phyloP scores from a whole-genome alignment of 2,329 filamentous ascomycete genomes.

The Colletotrichum liriopes region DNA sequence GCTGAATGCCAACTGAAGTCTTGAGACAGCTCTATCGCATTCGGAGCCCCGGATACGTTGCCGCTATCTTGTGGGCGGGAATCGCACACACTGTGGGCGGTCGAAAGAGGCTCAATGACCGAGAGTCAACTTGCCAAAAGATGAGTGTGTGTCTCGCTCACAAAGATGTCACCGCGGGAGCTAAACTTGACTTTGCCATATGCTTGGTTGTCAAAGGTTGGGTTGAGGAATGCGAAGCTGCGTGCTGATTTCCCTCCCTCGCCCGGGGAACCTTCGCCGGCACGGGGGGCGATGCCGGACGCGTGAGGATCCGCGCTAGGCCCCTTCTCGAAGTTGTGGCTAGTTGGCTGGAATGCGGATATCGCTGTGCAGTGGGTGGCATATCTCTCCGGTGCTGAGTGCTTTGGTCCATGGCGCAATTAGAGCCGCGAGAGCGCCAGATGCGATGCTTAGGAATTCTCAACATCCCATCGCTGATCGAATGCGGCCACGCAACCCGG shows the following conservation, averaged over 20 bases:
- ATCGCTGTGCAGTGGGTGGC: no score
- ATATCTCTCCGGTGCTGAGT: neutral
- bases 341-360: conserved; percentile 1
- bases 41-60: conserved; percentile 12
- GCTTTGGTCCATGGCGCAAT: neutral
- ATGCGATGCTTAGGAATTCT: neutral
- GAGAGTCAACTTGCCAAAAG: conserved; percentile 8
- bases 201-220: neutral
- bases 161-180: conserved; percentile 15
- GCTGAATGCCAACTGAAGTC: neutral
- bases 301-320: neutral
- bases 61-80: neutral
- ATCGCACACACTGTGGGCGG: neutral
- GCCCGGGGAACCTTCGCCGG: neutral
- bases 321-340: conserved; percentile 34
- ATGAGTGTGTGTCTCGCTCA: conserved; percentile 19
- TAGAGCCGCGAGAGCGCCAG: neutral
- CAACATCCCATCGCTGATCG: conserved; percentile 3
- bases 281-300: neutral
- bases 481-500: neutral
- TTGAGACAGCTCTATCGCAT: conserved; percentile 26
- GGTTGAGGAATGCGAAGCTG: neutral
- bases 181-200: neutral
- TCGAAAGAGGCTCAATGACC: conserved; percentile 30
- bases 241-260: conserved; percentile 24